Percentiles rank a stretch among this genome's conserved stretches.
These are phyloP conservation scores for Hypomyces rosellus DNA, from an alignment of 2,329 filamentous ascomycete species.

Conservation along the genomic window DNA sequence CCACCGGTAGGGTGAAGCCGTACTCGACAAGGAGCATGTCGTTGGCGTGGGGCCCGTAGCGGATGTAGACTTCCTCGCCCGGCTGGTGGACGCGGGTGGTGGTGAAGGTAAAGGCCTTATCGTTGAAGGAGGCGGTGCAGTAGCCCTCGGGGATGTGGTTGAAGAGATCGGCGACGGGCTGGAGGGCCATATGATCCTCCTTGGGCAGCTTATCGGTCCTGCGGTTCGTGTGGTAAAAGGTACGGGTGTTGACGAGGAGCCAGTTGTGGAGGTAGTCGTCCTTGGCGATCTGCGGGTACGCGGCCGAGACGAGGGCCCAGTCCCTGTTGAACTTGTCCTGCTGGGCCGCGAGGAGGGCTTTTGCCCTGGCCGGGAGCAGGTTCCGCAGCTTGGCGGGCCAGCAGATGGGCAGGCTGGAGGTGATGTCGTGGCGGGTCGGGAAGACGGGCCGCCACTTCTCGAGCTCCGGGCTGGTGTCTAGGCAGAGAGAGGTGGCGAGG, in stretches of 20 bases:
- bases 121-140: constrained; percentile 48
- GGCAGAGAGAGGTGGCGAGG: constrained; percentile 61
- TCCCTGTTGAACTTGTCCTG: constrained; percentile 34
- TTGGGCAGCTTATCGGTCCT: constrained; percentile 35
- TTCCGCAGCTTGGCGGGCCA: constrained; percentile 39
- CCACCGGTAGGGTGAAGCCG: constrained; percentile 41
- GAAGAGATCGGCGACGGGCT: constrained; percentile 68
- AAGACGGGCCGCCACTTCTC: constrained; percentile 60
- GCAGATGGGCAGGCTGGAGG: constrained; percentile 36
- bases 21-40: constrained; percentile 67
- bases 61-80: constrained; percentile 61
- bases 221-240: constrained; percentile 50
- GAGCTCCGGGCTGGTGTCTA: constrained; percentile 43
- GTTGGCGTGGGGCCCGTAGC: constrained; percentile 63
- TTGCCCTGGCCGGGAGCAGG: constrained; percentile 38
- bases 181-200: constrained; percentile 60
- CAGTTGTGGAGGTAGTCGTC: constrained; percentile 48
- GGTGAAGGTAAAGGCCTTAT: constrained; percentile 47
- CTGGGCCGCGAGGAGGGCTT: constrained; percentile 48
- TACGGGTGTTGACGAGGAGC: constrained; percentile 56
- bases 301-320: constrained; percentile 30
- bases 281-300: constrained; percentile 23
- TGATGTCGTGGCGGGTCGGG: constrained; percentile 56
- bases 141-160: constrained; percentile 50
- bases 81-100: constrained; percentile 42